Evolutionary conservation across 495 filamentous ascomycete species (phyloP), one percentile per base, ranked within the genome.

Genomic region (Neurospora sp.): DNA sequence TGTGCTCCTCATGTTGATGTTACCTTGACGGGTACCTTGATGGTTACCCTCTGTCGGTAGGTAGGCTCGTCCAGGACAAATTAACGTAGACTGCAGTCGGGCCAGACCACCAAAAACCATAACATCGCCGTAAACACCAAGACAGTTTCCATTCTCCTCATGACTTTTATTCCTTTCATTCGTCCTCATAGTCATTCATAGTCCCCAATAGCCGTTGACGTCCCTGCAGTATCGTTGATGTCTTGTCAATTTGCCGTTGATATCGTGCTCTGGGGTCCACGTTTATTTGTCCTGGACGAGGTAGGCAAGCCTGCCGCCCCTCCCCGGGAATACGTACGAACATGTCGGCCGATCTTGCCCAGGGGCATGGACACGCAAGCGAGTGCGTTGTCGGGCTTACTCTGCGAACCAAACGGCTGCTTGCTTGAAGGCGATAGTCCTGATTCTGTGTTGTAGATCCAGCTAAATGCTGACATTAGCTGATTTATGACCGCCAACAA

Each of bases 11-110:
- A 61, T 61, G 27, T 7, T 35, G 27, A 61, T 35, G 53, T 27
- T 27, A 27, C 22, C 22, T 27, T 18, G 22, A 22, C 38, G 68
- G 10, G 73, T 27, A 75, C 74, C 74, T 73, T 75, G 74, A 73
- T 71, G 69, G 69, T 39, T 35, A 75, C 16, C 39, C 27, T 10
- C 1, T 59, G 10, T 27, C 20, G 22, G 22, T 14, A 53, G 20
- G 20, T 14, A 31, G 27, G 22, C 22, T 22, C 22, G 22, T 22
- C 22, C 22, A 22, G 22, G 22, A 22, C 22, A 22, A 22, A 22
- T 22, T 22, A 22, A 22, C 22, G 22, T 22, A 22, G 22, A 22
- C 22, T 22, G 22, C 22, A 22, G 22, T 22, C 22, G 22, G 22
- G 22, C 22, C 22, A 22, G 22, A 22, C 22, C 22, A 22, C 22